A percentile compares a stretch with the other conserved stretches of the same genome.
Conservation (phyloP, 1,284 basidiomycete species). For the Xerocomus nothofagi region DNA sequence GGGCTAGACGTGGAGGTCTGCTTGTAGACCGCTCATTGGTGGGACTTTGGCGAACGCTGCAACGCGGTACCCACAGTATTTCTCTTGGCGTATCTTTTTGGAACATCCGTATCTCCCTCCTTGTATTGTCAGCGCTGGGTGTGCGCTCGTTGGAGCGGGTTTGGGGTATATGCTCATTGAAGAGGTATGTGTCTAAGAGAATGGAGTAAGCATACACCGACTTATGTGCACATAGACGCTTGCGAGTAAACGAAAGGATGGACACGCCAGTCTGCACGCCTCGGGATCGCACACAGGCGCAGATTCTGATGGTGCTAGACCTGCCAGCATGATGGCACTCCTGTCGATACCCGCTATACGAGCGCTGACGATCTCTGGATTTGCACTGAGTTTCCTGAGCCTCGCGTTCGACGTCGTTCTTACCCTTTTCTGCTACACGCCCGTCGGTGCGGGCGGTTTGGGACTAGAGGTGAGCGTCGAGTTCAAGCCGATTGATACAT, state of each 20-base stretch:
- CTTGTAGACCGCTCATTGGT: conserved; percentile 23
- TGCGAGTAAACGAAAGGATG: conserved; percentile 17
- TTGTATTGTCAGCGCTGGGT: conserved; percentile 17
- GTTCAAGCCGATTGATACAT: not conserved
- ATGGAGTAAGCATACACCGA: not conserved
- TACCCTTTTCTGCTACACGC: conserved; percentile 22
- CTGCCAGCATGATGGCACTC: conserved; percentile 3
- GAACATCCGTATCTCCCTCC: conserved; percentile 29
- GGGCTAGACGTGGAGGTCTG: not conserved
- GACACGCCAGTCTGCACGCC: accelerated
- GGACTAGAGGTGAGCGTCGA: conserved; percentile 18
- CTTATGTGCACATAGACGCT: conserved; percentile 16
- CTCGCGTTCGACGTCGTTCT: conserved; percentile 25
- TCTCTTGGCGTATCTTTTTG: conserved; percentile 19
- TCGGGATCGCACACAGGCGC: not conserved
- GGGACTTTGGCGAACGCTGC: conserved; percentile 23
- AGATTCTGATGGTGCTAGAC: not conserved
- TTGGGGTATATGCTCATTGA: conserved; percentile 25
- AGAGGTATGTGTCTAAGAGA: conserved; percentile 14
- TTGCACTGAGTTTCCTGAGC: conserved; percentile 17
- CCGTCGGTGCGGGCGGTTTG: conserved; percentile 17
- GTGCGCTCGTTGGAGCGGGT: conserved; percentile 9
- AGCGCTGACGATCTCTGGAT: conserved; percentile 22
- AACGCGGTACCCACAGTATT: conserved; percentile 17
- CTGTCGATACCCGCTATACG: conserved; percentile 23